These are phyloP conservation scores for Bassia scoparia DNA, from an alignment of 148 eudicot genomes.

Conservation along the genomic window DNA sequence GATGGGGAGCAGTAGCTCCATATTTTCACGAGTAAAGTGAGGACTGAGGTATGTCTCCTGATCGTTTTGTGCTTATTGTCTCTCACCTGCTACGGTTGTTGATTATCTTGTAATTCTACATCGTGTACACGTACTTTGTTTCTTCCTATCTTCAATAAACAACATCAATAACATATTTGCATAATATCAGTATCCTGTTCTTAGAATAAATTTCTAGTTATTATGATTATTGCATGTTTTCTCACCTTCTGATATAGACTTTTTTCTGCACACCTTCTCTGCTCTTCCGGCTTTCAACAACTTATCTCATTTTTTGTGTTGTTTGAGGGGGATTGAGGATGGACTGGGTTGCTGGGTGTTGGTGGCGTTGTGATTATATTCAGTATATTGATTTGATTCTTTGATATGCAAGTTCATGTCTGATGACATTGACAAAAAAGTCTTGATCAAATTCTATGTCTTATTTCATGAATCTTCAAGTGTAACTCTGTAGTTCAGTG, in stretches of 20 bases:
- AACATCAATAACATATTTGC: not conserved
- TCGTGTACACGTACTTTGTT: not conserved
- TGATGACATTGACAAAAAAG: too few relatives aligned
- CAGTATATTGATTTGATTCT: not conserved
- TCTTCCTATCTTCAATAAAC: not conserved
- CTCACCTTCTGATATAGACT: too few relatives aligned
- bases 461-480: not conserved
- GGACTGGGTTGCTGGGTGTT: not conserved
- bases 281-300: too few relatives aligned
- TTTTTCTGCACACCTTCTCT: not conserved
- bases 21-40: conserved; percentile 75
- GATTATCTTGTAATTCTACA: conserved; percentile 9
- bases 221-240: too few relatives aligned
- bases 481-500: not conserved
- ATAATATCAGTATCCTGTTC: too few relatives aligned
- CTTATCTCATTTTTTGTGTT: not conserved
- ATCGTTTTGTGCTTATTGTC: not conserved
- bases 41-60: conserved; percentile 53
- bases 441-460: not conserved
- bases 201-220: too few relatives aligned
- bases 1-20: conserved; percentile 82
- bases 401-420: not conserved
- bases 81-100: too few relatives aligned
- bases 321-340: not conserved
- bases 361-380: not conserved